Base-by-base conservation (phyloP, 352 stramenopile species). In the Chrysophaeum taylorii region DNA sequence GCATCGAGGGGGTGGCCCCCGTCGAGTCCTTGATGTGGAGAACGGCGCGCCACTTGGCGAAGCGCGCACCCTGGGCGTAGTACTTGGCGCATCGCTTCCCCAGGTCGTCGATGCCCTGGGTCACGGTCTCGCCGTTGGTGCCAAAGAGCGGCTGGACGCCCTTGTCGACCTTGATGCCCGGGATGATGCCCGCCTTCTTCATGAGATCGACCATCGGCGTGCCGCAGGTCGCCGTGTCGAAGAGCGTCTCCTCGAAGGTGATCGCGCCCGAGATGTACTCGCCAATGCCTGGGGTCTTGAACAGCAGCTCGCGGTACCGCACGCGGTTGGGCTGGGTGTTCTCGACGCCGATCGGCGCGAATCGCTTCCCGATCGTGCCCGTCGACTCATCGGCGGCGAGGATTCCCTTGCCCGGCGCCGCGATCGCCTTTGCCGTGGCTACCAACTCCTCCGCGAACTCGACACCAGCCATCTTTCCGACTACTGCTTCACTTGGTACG, bases 11-110 rank as follows among this genome's bases (percentile, higher is more conserved):
- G 67, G 50, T 64, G n/a, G n/a, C n/a, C 36, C 70, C 77, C 43
- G 36, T 64, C 31, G 43, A 29, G 2, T 35, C 27, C 64, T 82
- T 76, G 63, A 84, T 79, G 61, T 84, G 75, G 48, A 85, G 73
- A 37, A 85, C 80, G 18, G 70, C 77, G 57, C 80, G 76, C 80
- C 80, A 85, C 74, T 85, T 85, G 61, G 80, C 80, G 57, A 85
- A 85, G 33, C 80, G 74, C 21, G 79, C 79, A 41, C 80, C 80
- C 68, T 76, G 25, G 43, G 72, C 70, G 74, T 85, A 85, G 73
- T 81, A 81, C 61, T 82, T 64, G n/a, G 53, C 70, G 69, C 78
- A 84, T 42, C 79, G 73, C 35, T 75, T 54, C 38, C 53, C 71
- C 29, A 85, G 76, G 62, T 69, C 76, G 48, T 85, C 79, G 35